Base-by-base conservation (phyloP, 176 grass and related monocot species). In the Elaeis guineensis region DNA sequence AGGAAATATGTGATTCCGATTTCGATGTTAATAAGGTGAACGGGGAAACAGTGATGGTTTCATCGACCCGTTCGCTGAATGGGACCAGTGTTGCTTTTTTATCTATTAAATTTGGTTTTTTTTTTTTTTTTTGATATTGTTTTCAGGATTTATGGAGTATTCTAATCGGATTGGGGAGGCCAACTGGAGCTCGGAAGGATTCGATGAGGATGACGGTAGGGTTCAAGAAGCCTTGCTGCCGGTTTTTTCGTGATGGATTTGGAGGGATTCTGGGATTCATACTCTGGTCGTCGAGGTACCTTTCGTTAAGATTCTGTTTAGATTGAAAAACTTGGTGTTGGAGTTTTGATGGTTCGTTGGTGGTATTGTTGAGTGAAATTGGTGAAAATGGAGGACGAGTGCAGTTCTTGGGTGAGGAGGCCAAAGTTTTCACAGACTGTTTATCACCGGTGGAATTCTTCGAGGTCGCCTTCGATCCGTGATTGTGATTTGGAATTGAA, bases 331-430 rank as follows among this genome's bases (percentile, higher is more conserved):
- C 2, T 21, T 56, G 17, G 19, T 19, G 54, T 56, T 56, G 11
- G 35, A 22, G 21, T 56, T 56, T 56, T 56, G 54, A 56, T 56
- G 3, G 19, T 7, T 56, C 21, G n/a, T 19, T 22, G 18, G 19
- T 19, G 18, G 54, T 19, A 11, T 56, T 58, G 52, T 15, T 30
- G 72, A 21, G n/a, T 67, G 57, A 50, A 17, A 21, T 22, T 56
- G 52, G 65, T 32, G 56, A 23, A 69, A 51, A 90, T 82, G 85
- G 75, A 92, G 21, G 84, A 92, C 19, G 78, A 92, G 55, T 72
- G 76, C 23, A 83, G 55, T 76, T 98, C 94, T 59, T 98, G 88
- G 94, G 65, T 98, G 59, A 80, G 66, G 68, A 87, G 88, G 21
- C 68, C 88, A 19, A 80, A 79, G 50, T 98, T 83, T 70, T 83